Evolutionary conservation across 192 early-diverging fungal genomes (phyloP), one percentile per base, ranked within the genome.

Genomic region (Coemansia sp.): DNA sequence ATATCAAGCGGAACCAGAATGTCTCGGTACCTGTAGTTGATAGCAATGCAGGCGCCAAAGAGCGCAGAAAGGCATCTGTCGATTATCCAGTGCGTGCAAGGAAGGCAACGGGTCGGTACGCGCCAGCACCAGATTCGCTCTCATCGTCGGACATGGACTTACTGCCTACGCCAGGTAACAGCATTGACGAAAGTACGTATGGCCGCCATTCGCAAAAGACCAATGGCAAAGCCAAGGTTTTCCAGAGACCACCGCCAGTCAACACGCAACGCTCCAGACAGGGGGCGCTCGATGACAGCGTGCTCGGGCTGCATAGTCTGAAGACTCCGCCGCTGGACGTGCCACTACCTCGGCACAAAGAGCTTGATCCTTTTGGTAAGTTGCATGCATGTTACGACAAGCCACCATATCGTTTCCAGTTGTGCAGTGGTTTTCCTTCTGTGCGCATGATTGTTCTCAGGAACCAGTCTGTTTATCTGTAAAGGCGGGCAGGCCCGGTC

Each of bases 311-410:
- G 58, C 32, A 53, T 38, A 61, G 71, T 27, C 68, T 71, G 47
- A 65, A 54, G 35, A 74, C 72, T 23, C 77, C 66, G 47, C 77
- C 65, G 23, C 60, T 52, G 27, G 72, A 71, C n/a, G 38, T 38
- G 23, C 54, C 19, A 11, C 35, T 54, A n/a, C 38, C 60, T 12
- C 67, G 54, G 52, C 64, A 49, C 37, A 66, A 60, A 52, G 71
- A 67, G 23, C 64, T 71, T 14, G 76, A 79, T 57, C 76, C 76
- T 53, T 79, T 79, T 50, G 76, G 76, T 79, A 79, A 74, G 76
- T 65, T 35, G 35, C 2, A 57, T 22, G 24, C 50, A 27, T 29
- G 20, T 1, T 47, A 10, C 1, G 3, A 48, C 41, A 64, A 57
- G 62, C 54, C 62, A 55, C 62, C n/a, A 3, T 29, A 4, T 29